Evolutionary conservation across 805 yeast genomes (phyloP).

Genomic region (Saturnispora hagleri): DNA sequence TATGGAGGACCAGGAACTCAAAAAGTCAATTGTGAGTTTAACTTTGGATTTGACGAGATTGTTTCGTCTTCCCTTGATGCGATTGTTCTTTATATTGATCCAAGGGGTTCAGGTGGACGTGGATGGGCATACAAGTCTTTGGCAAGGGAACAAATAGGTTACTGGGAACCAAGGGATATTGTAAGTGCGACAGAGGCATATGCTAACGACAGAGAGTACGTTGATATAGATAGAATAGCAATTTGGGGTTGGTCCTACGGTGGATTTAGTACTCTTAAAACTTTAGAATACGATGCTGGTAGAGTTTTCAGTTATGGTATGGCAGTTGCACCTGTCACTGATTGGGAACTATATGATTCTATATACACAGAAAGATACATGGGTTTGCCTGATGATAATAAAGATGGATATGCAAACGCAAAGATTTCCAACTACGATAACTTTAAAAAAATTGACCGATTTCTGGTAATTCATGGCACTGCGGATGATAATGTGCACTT

Average conservation of each 20-base stretch:
- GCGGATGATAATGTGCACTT: slow-evolving; percentile 81
- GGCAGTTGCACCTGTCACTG: slow-evolving; percentile 81
- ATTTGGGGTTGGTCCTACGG: slow-evolving; percentile 91
- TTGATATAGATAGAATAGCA: slow-evolving; percentile 49
- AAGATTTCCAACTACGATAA: slow-evolving; percentile 31
- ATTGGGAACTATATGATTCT: slow-evolving; percentile 69
- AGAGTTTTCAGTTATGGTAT: slow-evolving; percentile 62
- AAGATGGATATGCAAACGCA: slow-evolving; percentile 40
- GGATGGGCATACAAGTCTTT: slow-evolving; percentile 58
- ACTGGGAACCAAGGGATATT: slow-evolving; percentile 71
- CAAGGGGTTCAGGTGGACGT: slow-evolving; percentile 75
- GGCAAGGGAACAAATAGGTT: slow-evolving; percentile 52
- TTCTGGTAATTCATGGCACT: slow-evolving; percentile 71
- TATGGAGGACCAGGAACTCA: slow-evolving; percentile 83
- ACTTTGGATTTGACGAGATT: slow-evolving; percentile 49
- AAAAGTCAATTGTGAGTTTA: slow-evolving; percentile 38
- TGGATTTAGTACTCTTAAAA: slow-evolving; percentile 67
- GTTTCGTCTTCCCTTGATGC: slow-evolving; percentile 49
- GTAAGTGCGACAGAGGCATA: slow-evolving; percentile 41
- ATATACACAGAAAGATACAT: slow-evolving; percentile 74
- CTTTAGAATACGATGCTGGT: slow-evolving; percentile 58
- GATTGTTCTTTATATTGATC: slow-evolving; percentile 60
- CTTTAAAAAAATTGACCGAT: slow-evolving; percentile 44
- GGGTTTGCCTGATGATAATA: slow-evolving; percentile 44
- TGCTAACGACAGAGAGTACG: slow-evolving; percentile 35